phyloP scores from a whole-genome alignment of 306 rosid species.

The Lathyrus oleraceus region DNA sequence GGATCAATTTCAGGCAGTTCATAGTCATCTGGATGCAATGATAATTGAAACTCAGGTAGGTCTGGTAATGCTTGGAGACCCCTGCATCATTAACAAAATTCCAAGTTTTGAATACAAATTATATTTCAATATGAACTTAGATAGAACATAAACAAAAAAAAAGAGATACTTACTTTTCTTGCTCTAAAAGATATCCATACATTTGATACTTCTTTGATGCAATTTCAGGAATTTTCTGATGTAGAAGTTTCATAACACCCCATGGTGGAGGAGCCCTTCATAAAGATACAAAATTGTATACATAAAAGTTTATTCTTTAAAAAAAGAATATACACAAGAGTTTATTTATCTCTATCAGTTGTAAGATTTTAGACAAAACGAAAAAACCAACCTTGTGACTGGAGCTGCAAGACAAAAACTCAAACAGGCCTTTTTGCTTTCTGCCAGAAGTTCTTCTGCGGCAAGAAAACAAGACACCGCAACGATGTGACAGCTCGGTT shows the following conservation, averaged over 20 bases:
- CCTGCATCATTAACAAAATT: constrained; percentile 50
- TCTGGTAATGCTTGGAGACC: constrained; percentile 77
- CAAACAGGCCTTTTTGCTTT: constrained; percentile 83
- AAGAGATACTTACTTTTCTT: constrained; percentile 66
- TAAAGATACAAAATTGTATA: neutral
- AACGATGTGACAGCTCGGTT: constrained; percentile 62
- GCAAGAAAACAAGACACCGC: constrained; percentile 91
- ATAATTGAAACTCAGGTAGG: constrained; percentile 85
- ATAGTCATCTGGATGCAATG: constrained; percentile 81
- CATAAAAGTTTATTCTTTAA: too few species aligned
- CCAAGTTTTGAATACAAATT: neutral
- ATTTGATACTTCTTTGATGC: constrained; percentile 84
- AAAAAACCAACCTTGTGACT: constrained; percentile 68
- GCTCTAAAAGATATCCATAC: constrained; percentile 84
- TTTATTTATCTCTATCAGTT: too few species aligned
- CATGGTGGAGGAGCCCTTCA: constrained; percentile 83
- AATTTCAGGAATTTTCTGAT: constrained; percentile 87
- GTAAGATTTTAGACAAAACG: neutral
- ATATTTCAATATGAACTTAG: neutral
- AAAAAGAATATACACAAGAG: too few species aligned
- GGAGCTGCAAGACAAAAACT: constrained; percentile 89
- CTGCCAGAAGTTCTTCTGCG: constrained; percentile 76
- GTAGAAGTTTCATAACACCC: constrained; percentile 85
- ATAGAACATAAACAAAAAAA: constrained; percentile 13
- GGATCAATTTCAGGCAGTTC: constrained; percentile 67